Conservation (phyloP, 2,329 filamentous ascomycete genomes). For the Waltergamsia citrina region DNA sequence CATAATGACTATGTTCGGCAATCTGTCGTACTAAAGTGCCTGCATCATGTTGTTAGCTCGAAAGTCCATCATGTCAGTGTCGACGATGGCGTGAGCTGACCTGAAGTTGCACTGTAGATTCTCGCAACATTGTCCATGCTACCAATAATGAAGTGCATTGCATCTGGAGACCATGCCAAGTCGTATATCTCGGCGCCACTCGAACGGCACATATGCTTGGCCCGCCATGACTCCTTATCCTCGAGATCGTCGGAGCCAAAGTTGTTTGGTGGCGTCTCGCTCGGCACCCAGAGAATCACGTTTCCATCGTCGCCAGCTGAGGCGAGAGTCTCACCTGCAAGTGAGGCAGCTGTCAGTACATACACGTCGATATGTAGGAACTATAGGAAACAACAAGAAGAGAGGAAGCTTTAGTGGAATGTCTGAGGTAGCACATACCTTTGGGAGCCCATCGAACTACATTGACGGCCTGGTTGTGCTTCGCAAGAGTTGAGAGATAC, state of each 20-base stretch:
- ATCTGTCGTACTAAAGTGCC: conserved; percentile 75
- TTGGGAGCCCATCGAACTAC: conserved; percentile 93
- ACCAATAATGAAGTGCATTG: conserved; percentile 89
- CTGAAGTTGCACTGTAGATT: conserved; percentile 91
- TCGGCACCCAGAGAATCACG: conserved; percentile 90
- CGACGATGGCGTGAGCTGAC: conserved; percentile 37
- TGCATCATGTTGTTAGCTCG: conserved; percentile 11
- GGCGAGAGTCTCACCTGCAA: conserved; percentile 76
- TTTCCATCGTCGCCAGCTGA: conserved; percentile 97
- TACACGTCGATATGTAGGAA: not conserved
- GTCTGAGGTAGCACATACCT: conserved; percentile 47
- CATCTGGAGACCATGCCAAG: conserved; percentile 97
- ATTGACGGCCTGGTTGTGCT: conserved; percentile 96
- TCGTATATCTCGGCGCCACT: conserved; percentile 96
- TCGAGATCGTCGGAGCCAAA: conserved; percentile 82
- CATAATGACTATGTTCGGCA: conserved; percentile 95
- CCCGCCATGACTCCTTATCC: conserved; percentile 93
- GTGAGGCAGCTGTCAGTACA: conserved; percentile 6
- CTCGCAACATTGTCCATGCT: conserved; percentile 99
- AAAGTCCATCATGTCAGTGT: not conserved
- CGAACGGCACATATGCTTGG: conserved; percentile 96
- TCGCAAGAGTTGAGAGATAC: conserved; percentile 83
- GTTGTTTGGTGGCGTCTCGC: conserved; percentile 57
- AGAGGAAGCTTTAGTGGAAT: not conserved
- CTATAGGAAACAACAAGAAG: not conserved